Conservation (phyloP, 345 rosid species). For the Citrus cavaleriei region DNA sequence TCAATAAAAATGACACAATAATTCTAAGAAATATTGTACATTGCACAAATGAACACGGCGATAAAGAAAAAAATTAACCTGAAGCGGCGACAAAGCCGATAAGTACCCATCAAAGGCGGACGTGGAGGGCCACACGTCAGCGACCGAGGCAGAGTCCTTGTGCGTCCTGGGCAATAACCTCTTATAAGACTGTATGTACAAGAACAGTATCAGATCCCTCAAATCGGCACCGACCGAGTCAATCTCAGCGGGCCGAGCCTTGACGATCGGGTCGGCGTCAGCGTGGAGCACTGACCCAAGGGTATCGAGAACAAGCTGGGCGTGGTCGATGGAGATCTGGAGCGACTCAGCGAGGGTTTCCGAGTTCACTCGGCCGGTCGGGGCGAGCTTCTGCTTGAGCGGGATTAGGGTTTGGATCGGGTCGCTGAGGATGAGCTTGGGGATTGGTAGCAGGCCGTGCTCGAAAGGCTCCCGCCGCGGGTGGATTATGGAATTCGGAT, state of each 20-base stretch:
- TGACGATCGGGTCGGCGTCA: slow-evolving; percentile 69
- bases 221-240: slow-evolving; percentile 78
- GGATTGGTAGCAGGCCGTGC: slow-evolving; percentile 94
- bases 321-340: slow-evolving; percentile 89
- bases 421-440: slow-evolving; percentile 83
- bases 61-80: slow-evolving; percentile 40
- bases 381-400: slow-evolving; percentile 57
- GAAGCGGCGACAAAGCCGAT: slow-evolving; percentile 96
- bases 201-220: slow-evolving; percentile 75
- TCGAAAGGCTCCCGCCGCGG: slow-evolving; percentile 93
- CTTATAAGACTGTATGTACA: slow-evolving; percentile 95
- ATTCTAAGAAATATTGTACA: background rate
- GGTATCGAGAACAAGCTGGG: slow-evolving; percentile 79
- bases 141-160: slow-evolving; percentile 89
- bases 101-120: slow-evolving; percentile 96
- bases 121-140: slow-evolving; percentile 99
- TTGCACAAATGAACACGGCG: background rate
- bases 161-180: slow-evolving; percentile 84
- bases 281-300: slow-evolving; percentile 83
- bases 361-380: slow-evolving; percentile 54
- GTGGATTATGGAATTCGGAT: slow-evolving; percentile 53
- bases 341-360: slow-evolving; percentile 67
- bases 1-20: background rate
- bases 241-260: slow-evolving; percentile 45
- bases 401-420: slow-evolving; percentile 73